Percentiles rank a stretch among this genome's conserved stretches.
Conservation (phyloP, 495 filamentous ascomycete genomes). For the Hypoxylon crocopeplum region DNA sequence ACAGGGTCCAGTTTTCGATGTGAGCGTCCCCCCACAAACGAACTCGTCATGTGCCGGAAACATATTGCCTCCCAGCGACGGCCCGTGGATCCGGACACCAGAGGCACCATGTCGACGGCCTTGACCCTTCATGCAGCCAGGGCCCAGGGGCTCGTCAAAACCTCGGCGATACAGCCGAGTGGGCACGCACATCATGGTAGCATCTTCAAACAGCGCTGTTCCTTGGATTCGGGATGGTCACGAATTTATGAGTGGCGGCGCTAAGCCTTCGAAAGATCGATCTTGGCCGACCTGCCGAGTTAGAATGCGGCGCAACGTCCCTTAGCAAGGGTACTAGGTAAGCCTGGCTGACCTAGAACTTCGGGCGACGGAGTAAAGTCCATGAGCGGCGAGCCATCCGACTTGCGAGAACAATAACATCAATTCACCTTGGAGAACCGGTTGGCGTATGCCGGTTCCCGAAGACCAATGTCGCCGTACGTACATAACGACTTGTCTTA, state of each 20-base stretch:
- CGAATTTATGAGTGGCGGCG: slow-evolving; percentile 32
- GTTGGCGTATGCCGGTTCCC: slow-evolving; percentile 27
- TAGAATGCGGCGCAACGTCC: slow-evolving; percentile 26
- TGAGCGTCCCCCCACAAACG: slow-evolving; percentile 34
- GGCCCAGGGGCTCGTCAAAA: slow-evolving; percentile 20
- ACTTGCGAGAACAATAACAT: slow-evolving; percentile 16
- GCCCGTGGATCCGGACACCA: slow-evolving; percentile 41
- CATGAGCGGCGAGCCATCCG: slow-evolving; percentile 24
- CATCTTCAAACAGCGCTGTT: slow-evolving; percentile 29
- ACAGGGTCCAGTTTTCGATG: slow-evolving; percentile 29
- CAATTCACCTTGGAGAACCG: slow-evolving; percentile 9
- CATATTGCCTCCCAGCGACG: slow-evolving; percentile 41
- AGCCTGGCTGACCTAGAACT: too few relatives aligned
- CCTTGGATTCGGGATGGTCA: slow-evolving; percentile 39
- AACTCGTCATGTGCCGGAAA: slow-evolving; percentile 39
- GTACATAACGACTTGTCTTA: slow-evolving; percentile 25
- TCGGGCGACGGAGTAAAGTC: too few relatives aligned
- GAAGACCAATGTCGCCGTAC: slow-evolving; percentile 10
- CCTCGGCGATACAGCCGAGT: slow-evolving; percentile 36
- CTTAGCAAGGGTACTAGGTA: background rate
- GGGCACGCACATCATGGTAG: slow-evolving; percentile 20
- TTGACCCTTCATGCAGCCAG: slow-evolving; percentile 12
- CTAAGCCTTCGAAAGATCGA: slow-evolving; percentile 32
- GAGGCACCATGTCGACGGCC: slow-evolving; percentile 14
- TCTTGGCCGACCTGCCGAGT: slow-evolving; percentile 22